A percentile compares a stretch with the other conserved stretches of the same genome.
Evolutionary conservation across 148 eudicot genomes (phyloP).

Genomic region (Chenopodium berlandieri): DNA sequence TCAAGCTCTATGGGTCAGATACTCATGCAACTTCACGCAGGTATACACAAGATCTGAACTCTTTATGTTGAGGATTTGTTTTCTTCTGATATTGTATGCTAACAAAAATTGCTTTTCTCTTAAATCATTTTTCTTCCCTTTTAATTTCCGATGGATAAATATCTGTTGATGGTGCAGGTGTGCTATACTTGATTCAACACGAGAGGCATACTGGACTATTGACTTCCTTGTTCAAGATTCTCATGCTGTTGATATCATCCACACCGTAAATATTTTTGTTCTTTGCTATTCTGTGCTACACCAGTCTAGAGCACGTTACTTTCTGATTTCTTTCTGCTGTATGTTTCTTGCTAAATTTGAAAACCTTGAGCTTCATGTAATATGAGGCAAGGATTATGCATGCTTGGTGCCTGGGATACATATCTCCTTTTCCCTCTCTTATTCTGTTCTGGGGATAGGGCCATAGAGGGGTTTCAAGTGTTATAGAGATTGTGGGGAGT

Average conservation of each 20-base stretch:
- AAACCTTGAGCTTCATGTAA: background rate
- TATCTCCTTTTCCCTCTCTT: background rate
- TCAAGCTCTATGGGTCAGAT: slow-evolving; percentile 97
- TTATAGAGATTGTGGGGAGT: background rate
- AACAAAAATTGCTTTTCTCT: background rate
- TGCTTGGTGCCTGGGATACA: background rate
- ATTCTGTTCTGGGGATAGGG: background rate
- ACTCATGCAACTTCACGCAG: slow-evolving; percentile 91
- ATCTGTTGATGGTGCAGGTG: slow-evolving; percentile 47
- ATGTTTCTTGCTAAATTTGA: background rate
- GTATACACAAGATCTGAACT: slow-evolving; percentile 33
- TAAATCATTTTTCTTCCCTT: background rate
- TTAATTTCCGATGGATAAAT: background rate
- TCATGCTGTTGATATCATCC: slow-evolving; percentile 77
- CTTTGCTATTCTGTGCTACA: background rate
- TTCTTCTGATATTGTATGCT: slow-evolving; percentile 18
- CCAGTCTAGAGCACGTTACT: background rate
- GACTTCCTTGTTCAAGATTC: slow-evolving; percentile 67
- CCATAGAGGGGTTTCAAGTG: background rate
- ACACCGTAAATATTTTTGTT: slow-evolving; percentile 67
- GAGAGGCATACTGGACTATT: slow-evolving; percentile 76
- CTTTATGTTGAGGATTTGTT: background rate
- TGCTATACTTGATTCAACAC: slow-evolving; percentile 65
- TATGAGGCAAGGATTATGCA: background rate
- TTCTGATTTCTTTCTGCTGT: background rate